Conservation (phyloP, 2,329 filamentous ascomycete genomes). For the Paracoccidioides brasiliensis region DNA sequence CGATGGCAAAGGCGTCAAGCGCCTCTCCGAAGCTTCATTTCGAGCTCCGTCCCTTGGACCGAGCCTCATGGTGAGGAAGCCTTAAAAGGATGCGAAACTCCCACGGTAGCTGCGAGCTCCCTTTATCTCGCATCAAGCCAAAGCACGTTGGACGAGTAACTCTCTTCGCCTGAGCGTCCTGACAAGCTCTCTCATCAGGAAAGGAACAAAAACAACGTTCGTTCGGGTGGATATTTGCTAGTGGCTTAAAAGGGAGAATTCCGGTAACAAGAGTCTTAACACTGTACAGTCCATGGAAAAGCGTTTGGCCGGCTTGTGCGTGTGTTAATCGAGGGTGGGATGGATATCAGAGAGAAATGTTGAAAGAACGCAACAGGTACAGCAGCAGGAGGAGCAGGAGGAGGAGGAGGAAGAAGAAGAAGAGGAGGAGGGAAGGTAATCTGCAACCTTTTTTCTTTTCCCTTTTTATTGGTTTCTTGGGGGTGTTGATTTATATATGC, state of each 20-base stretch:
- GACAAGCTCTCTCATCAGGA: background rate
- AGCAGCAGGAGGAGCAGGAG: too few relatives aligned
- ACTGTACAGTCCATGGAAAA: slow-evolving; percentile 5
- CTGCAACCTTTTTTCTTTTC: too few relatives aligned
- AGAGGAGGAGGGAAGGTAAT: too few relatives aligned
- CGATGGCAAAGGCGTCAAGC: background rate
- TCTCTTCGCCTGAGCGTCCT: background rate
- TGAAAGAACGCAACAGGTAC: too few relatives aligned
- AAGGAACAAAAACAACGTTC: background rate
- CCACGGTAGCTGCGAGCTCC: background rate
- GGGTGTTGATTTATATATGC: too few relatives aligned
- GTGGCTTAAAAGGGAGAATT: background rate
- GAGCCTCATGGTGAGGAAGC: slow-evolving; percentile 8
- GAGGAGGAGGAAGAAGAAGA: too few relatives aligned
- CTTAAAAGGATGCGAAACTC: background rate
- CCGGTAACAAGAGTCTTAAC: background rate
- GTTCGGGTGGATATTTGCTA: background rate
- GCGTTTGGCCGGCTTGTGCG: background rate
- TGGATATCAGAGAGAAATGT: background rate
- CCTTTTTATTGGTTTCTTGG: too few relatives aligned
- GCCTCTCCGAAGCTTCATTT: slow-evolving; percentile 2
- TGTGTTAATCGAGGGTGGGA: background rate
- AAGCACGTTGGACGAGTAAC: background rate
- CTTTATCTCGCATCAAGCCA: background rate
- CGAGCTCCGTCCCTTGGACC: slow-evolving; percentile 4